Base-by-base conservation (phyloP, 2,329 filamentous ascomycete genomes). In the Colletotrichum paranaense region DNA sequence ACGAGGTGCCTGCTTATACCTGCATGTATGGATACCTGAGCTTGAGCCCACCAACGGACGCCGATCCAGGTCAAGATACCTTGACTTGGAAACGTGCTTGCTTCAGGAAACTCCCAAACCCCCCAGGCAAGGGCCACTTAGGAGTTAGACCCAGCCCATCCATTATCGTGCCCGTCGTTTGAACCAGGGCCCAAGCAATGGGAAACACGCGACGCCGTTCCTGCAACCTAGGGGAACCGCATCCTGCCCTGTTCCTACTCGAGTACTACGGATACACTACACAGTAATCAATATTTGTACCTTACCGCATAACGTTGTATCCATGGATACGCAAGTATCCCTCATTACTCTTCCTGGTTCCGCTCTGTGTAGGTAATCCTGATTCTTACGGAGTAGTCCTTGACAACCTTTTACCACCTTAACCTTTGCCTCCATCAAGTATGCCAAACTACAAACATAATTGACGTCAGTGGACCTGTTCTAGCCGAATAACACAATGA, bases 11-110 rank as follows among this genome's bases (percentile, higher is more conserved):
- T 49, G 42, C 19, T 49, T 19, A 49, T 7, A 19, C 16, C 56
- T 49, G 14, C 63, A 58, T 30, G 55, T 19, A 22, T 19, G n/a
- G 46, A 32, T 42, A 68, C 66, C 46, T 32, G 22, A 42, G n/a
- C 35, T 42, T n/a, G 22, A 62, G 32, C 49, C 28, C 32, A 26
- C 38, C 26, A n/a, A n/a, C 26, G 49, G 35, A 69, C n/a, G 30
- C 26, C 32, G 22, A 24, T 19, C 53, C 38, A 66, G 62, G 67
- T 70, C 62, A 8, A 53, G 67, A 55, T 59, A 66, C 67, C 67
- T 70, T 66, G 22, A 42, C 38, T 68, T 72, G 68, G 64, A 72
- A 68, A 68, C 68, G 68, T 57, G 64, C 64, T 62, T 68, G 68
- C 56, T 68, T 72, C 64, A 62, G n/a, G 26, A 68, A 38, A 22